A percentile compares a stretch with the other conserved stretches of the same genome.
phyloP scores from a whole-genome alignment of 352 stramenopile genomes.

The Hyaloperonospora brassicae region DNA sequence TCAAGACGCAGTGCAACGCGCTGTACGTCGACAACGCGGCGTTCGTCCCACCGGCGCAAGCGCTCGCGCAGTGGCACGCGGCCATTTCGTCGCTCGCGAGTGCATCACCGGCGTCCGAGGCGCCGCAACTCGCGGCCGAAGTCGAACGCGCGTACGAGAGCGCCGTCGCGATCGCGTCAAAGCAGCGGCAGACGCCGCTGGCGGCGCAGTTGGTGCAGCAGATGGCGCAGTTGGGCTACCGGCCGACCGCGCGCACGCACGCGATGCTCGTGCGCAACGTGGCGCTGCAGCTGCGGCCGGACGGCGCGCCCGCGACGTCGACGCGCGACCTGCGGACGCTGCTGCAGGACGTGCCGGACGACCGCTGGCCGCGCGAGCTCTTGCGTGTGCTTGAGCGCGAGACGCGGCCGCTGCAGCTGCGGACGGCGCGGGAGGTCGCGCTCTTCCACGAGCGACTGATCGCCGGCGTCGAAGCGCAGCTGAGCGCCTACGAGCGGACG shows the following conservation, averaged over 20 bases:
- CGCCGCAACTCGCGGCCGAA: slow-evolving; percentile 30
- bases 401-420: slow-evolving; percentile 48
- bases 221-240: slow-evolving; percentile 36
- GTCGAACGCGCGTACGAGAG: slow-evolving; percentile 48
- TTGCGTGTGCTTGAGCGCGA: slow-evolving; percentile 51
- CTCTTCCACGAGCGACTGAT: slow-evolving; percentile 41
- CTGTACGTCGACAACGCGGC: slow-evolving; percentile 43
- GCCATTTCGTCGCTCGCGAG: slow-evolving; percentile 25
- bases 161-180: slow-evolving; percentile 58
- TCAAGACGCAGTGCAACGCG: slow-evolving; percentile 48
- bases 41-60: slow-evolving; percentile 16
- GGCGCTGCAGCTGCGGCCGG: slow-evolving; percentile 34
- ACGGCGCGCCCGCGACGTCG: slow-evolving; percentile 19
- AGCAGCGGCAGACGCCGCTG: slow-evolving; percentile 58
- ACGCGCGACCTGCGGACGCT: slow-evolving; percentile 31
- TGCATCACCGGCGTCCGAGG: slow-evolving; percentile 5
- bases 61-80: slow-evolving; percentile 30
- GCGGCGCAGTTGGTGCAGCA: slow-evolving; percentile 34
- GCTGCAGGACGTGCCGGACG: slow-evolving; percentile 18
- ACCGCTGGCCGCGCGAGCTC: slow-evolving; percentile 43
- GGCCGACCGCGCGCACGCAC: slow-evolving; percentile 31
- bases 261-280: slow-evolving; percentile 49
- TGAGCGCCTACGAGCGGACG: slow-evolving; percentile 43
- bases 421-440: slow-evolving; percentile 40
- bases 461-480: slow-evolving; percentile 29